Evolutionary conservation across 441 rosid genomes (phyloP), one percentile per base, ranked within the genome.

Genomic region (Gossypium lobatum): DNA sequence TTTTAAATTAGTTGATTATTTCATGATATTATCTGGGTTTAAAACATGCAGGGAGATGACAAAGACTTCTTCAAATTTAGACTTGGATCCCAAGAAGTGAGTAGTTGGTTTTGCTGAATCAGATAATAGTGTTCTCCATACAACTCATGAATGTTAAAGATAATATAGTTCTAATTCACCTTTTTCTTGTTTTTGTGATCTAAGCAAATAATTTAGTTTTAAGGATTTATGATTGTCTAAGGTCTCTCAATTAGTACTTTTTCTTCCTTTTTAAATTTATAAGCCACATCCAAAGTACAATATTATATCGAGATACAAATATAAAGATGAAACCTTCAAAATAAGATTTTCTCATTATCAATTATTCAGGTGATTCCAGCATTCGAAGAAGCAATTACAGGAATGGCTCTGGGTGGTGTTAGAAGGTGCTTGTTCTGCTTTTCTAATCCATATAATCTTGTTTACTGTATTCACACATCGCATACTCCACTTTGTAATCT

Each of bases 381-480:
- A 60, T 91, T 95, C 66, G 98, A 93, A 80, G 98, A 95, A 81
- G 99, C 98, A 59, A 87, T 93, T 77, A 80, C 88, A n/a, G 97
- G 98, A 82, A 93, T 93, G 98, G 86, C 98, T 73, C 70, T 78
- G 23, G 98, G 96, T 73, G 93, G 98, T 42, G 78, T 95, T 80
- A 87, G 98, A 86, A 95, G 98, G 99, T 95, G 82, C 78, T 73
- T 83, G 73, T 75, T 75, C 73, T 73, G 54, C 75, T 55, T 77
- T 71, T 78, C 67, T 59, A 54, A 75, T 57, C 46, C 25, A 59
- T 70, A 14, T 25, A 25, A 37, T 25, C 4, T 60, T 68, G 64
- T 54, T 42, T 46, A n/a, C 21, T 11, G 4, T 37, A 34, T 70
- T 37, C 8, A 57, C 34, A 3, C 52, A 13, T 70, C 6, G 14